Evolutionary conservation across 208 protist genomes (phyloP).

Genomic region (Angomonas desouzai): DNA sequence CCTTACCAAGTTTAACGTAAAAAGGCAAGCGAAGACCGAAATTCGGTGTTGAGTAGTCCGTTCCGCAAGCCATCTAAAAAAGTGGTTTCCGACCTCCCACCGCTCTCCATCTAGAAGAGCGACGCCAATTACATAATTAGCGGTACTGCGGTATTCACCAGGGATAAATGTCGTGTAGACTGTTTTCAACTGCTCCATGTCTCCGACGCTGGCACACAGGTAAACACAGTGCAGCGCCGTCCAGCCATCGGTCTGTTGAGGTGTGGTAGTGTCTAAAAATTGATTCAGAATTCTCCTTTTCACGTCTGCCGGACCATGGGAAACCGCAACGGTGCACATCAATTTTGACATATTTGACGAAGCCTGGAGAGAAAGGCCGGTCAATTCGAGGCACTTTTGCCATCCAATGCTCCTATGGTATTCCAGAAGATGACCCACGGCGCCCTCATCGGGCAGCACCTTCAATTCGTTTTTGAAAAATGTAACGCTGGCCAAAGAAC

Average conservation of each 20-base stretch:
- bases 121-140: not conserved
- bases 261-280: not conserved
- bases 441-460: slow-evolving; percentile 43
- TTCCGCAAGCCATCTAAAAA: slow-evolving; percentile 12
- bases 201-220: not conserved
- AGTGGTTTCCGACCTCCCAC: not conserved
- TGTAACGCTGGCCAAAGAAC: slow-evolving; percentile 36
- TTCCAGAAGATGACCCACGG: slow-evolving; percentile 45
- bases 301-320: not conserved
- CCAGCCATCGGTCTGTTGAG: not conserved
- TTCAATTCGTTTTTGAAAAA: slow-evolving; percentile 25
- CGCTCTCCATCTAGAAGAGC: not conserved
- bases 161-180: not conserved
- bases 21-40: slow-evolving; percentile 30
- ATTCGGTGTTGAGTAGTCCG: slow-evolving; percentile 58
- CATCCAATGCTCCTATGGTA: slow-evolving; percentile 64
- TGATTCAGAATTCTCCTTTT: not conserved
- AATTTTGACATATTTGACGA: not conserved
- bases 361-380: slow-evolving; percentile 9
- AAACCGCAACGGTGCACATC: not conserved
- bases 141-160: not conserved
- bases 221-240: not conserved
- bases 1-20: not conserved
- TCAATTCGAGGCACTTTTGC: slow-evolving; percentile 63
- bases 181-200: not conserved